Evolutionary conservation across 345 rosid species (phyloP).

Genomic region (Angophora floribunda): DNA sequence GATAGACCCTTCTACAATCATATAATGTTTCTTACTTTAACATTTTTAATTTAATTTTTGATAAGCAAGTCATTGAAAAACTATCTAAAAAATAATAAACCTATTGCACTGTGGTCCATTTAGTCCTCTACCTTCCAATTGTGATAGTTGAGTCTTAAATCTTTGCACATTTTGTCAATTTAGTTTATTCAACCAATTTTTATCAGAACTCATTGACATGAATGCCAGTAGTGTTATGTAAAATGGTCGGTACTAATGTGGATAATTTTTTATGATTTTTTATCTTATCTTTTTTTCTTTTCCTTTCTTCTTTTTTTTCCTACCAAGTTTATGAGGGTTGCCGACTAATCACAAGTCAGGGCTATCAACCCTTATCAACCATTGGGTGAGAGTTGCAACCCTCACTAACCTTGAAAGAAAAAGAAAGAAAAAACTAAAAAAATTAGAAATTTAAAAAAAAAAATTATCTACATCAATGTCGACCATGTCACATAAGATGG

Average conservation of each 20-base stretch:
- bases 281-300: no score
- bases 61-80: neutral
- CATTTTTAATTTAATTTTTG: neutral
- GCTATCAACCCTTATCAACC: neutral
- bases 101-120: no score
- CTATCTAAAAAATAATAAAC: no score
- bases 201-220: neutral
- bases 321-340: neutral
- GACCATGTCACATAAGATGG: neutral
- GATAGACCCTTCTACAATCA: neutral
- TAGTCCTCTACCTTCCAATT: no score
- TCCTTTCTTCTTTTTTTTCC: accelerated
- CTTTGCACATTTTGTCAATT: no score
- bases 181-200: no score
- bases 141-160: no score
- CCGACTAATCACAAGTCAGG: neutral
- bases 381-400: neutral
- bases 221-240: neutral
- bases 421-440: no score
- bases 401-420: neutral
- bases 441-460: no score
- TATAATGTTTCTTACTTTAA: neutral
- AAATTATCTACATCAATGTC: no score
- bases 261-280: neutral
- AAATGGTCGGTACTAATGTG: neutral